A percentile compares a stretch with the other conserved stretches of the same genome.
phyloP scores from a whole-genome alignment of 176 grass and related monocot species.

The Ampelocalamus luodianensis region DNA sequence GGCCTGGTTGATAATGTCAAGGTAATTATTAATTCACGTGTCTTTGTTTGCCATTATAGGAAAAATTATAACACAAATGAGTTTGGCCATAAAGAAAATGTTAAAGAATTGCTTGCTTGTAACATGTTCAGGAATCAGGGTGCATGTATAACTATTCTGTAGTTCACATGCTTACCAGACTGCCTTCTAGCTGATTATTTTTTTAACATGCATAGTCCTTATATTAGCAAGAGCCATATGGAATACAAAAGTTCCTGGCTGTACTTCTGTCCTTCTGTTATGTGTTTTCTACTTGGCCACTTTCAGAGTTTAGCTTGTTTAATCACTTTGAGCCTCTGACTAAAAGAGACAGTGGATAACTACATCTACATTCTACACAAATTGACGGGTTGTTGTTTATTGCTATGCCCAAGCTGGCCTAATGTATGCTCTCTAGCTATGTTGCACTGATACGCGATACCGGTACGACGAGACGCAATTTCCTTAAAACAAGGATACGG shows the following conservation, averaged over 20 bases:
- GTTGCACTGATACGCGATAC: too few relatives aligned
- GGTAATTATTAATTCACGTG: slow-evolving; percentile 49
- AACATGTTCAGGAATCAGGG: not conserved
- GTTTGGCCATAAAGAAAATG: not conserved
- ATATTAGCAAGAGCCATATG: slow-evolving; percentile 24
- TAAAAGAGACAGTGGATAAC: not conserved
- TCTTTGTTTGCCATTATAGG: slow-evolving; percentile 10
- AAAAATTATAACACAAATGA: slow-evolving; percentile 13
- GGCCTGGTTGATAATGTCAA: slow-evolving; percentile 86
- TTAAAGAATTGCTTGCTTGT: not conserved
- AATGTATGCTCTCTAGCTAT: not conserved
- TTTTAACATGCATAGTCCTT: slow-evolving; percentile 9
- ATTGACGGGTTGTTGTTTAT: slow-evolving; percentile 8
- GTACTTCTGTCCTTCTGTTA: slow-evolving; percentile 2
- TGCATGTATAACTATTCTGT: slow-evolving; percentile 2
- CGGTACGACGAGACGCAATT: too few relatives aligned
- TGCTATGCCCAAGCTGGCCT: not conserved
- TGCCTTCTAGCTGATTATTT: slow-evolving; percentile 5
- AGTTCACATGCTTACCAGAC: not conserved
- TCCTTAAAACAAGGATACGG: too few relatives aligned
- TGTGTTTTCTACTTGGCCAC: not conserved
- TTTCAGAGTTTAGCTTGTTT: not conserved
- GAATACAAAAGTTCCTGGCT: not conserved
- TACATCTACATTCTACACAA: slow-evolving; percentile 8
- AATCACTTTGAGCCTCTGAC: not conserved